Conservation (phyloP, 495 filamentous ascomycete species). For the Tuber calosporum region DNA sequence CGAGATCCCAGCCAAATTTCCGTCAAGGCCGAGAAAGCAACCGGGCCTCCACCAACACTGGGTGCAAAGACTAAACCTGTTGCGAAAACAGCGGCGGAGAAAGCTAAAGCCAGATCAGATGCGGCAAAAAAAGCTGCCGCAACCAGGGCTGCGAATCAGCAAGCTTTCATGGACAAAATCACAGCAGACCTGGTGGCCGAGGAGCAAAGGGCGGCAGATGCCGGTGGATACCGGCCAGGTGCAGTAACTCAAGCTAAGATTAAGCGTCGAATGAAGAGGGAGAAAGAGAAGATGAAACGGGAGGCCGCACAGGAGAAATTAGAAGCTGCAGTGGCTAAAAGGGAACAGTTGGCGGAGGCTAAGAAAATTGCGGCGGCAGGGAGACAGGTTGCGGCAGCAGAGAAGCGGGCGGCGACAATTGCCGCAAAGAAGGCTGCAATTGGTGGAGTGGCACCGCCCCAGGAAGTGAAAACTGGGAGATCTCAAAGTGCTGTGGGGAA, state of each 20-base stretch:
- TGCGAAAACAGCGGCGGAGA: not conserved
- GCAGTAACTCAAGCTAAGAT: not conserved
- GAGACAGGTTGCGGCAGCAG: not conserved
- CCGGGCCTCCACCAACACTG: no score
- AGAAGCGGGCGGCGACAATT: not conserved
- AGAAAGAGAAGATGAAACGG: not conserved
- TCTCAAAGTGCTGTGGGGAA: not conserved
- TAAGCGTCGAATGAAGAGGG: not conserved
- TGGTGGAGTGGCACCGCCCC: no score
- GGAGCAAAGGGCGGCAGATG: not conserved
- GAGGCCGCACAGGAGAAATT: not conserved
- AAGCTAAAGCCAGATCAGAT: not conserved
- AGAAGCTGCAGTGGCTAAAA: not conserved
- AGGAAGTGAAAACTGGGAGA: not conserved
- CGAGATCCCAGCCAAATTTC: fast-evolving
- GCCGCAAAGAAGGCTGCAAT: not conserved
- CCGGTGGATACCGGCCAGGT: not conserved
- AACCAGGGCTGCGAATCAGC: not conserved
- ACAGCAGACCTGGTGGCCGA: not conserved
- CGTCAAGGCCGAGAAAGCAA: fast-evolving
- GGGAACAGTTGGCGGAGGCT: not conserved
- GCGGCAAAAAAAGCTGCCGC: not conserved
- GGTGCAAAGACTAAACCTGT: not conserved
- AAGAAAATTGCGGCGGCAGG: not conserved
- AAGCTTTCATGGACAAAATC: not conserved